Percentiles rank a stretch among this genome's conserved stretches.
These are phyloP conservation scores for Schrenkiella parvula DNA, from an alignment of 345 rosid species.

Conservation along the genomic window DNA sequence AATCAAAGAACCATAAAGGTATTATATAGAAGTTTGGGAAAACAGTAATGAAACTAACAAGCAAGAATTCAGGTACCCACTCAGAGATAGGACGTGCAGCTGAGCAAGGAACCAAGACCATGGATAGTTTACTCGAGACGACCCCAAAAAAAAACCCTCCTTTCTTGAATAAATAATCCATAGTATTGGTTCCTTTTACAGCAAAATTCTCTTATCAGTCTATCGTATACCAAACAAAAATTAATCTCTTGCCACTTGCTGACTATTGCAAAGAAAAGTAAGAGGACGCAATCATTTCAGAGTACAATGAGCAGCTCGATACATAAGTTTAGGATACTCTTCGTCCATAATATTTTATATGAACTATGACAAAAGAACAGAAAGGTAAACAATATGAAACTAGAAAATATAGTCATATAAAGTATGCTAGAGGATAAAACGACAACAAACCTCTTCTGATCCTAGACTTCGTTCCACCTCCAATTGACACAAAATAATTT, in stretches of 20 bases:
- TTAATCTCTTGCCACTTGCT: neutral
- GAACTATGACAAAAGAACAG: constrained; percentile 7
- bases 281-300: neutral
- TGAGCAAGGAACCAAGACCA: constrained; percentile 13
- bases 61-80: neutral
- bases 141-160: too few species aligned
- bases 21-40: neutral
- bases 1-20: neutral
- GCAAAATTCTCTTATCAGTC: constrained; percentile 5
- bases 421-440: constrained; percentile 17
- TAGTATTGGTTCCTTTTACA: neutral
- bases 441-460: constrained; percentile 63
- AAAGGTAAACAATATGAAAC: neutral
- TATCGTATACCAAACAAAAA: neutral
- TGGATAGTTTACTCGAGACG: too few species aligned
- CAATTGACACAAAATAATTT: constrained; percentile 73
- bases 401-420: neutral
- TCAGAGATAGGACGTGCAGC: neutral
- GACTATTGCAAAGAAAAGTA: neutral
- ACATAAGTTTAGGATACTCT: neutral
- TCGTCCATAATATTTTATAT: constrained; percentile 2
- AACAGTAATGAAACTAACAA: neutral
- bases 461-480: constrained; percentile 88
- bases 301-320: neutral
- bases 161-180: neutral